These are phyloP conservation scores for Ceratocystis huliohia DNA, from an alignment of 2,329 filamentous ascomycete genomes.

Conservation along the genomic window DNA sequence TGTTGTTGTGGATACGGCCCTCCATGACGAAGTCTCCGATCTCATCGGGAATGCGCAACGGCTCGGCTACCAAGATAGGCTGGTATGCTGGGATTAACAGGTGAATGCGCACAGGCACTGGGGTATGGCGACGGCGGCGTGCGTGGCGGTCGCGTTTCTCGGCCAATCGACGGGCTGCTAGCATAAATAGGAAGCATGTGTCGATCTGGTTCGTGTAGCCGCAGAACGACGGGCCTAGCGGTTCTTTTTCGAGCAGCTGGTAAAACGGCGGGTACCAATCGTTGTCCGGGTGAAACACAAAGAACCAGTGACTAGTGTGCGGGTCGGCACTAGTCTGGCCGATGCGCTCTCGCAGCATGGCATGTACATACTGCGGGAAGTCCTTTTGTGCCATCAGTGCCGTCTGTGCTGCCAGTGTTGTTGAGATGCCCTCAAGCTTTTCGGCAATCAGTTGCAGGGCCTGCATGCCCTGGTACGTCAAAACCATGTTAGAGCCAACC, in stretches of 20 bases:
- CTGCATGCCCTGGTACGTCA: slow-evolving; percentile 29
- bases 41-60: slow-evolving; percentile 29
- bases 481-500: slow-evolving; percentile 29
- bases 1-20: slow-evolving; percentile 31
- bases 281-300: slow-evolving; percentile 32
- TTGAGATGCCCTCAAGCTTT: slow-evolving; percentile 28
- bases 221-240: slow-evolving; percentile 29
- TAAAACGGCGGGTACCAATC: slow-evolving; percentile 33
- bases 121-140: slow-evolving; percentile 23
- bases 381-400: slow-evolving; percentile 30
- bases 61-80: slow-evolving; percentile 29
- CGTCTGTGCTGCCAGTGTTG: slow-evolving; percentile 28
- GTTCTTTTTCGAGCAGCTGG: slow-evolving; percentile 28
- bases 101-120: slow-evolving; percentile 27
- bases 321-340: slow-evolving; percentile 27
- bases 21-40: slow-evolving; percentile 31
- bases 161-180: slow-evolving; percentile 26
- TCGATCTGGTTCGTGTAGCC: slow-evolving; percentile 33
- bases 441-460: slow-evolving; percentile 29
- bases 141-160: slow-evolving; percentile 24
- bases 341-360: slow-evolving; percentile 30
- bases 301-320: slow-evolving; percentile 30
- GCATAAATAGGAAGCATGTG: slow-evolving; percentile 32
- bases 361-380: slow-evolving; percentile 30
- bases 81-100: slow-evolving; percentile 32